Base-by-base conservation (phyloP, 2,329 filamentous ascomycete genomes). In the Aspergillus pseudoviridinutans region DNA sequence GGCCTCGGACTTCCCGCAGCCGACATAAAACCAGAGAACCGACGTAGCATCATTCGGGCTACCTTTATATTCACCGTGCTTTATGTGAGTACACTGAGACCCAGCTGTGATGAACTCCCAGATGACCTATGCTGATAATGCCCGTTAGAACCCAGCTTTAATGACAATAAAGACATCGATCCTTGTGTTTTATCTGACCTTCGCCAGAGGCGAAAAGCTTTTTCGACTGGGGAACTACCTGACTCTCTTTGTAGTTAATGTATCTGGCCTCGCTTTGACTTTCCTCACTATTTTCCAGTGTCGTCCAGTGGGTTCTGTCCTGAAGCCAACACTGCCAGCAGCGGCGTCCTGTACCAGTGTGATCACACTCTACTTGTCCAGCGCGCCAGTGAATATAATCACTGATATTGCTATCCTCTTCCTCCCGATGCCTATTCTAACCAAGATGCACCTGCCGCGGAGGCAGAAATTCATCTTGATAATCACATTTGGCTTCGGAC, bases 81-180 rank as follows among this genome's bases (percentile, higher is more conserved):
- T 51, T 86, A 87, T 72, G 78, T 83, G 70, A 60, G 78, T 74
- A 41, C n/a, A 49, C 56, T 59, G 20, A 27, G 44, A 27, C 46
- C 50, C 44, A 58, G 60, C 41, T 53, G 54, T 44, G 28, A 1
- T 29, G 2, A 29, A 29, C 28, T 10, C 8, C 28, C 1, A 29
- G 2, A 29, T 29, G 28, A 29, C 28, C 28, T 54, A 53, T 56
- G 63, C 53, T 51, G 41, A 42, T 22, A n/a, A n/a, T n/a, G 4
- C 35, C 20, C 20, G 1, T 29, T 67, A 92, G 87, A 95, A 96
- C 69, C 92, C 92, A 14, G 88, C 90, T 3, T 80, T 96, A 56
- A 95, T 96, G 90, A 87, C 89, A 2, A 91, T 91, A 52, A 97
- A 97, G 76, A 92, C 90, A 0, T 95, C 91, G n/a, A 90, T 97